Evolutionary conservation across 2,329 filamentous ascomycete genomes (phyloP).

Genomic region (Trichoderma polysporum): DNA sequence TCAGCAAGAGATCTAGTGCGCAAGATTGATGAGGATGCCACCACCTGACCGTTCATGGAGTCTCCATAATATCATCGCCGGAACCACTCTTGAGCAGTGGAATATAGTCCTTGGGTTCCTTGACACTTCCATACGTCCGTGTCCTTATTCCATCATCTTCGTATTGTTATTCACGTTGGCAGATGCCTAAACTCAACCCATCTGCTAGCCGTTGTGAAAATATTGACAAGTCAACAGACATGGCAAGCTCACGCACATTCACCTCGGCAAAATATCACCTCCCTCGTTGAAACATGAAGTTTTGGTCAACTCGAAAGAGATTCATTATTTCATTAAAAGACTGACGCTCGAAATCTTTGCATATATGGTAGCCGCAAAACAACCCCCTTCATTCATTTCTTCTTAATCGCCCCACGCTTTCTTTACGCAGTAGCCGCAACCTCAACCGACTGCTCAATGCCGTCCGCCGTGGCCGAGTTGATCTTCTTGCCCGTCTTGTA

Average conservation of each 20-base stretch:
- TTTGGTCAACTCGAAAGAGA: neutral
- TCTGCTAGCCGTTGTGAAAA: neutral
- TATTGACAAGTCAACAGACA: neutral
- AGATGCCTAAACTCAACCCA: neutral
- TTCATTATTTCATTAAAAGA: slow-evolving; percentile 10
- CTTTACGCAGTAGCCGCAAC: slow-evolving; percentile 37
- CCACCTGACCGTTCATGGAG: neutral
- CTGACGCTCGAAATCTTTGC: neutral
- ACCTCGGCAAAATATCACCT: neutral
- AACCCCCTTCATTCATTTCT: neutral
- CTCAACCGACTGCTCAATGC: slow-evolving; percentile 54
- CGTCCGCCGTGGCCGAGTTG: slow-evolving; percentile 72
- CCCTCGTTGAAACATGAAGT: neutral
- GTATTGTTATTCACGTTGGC: neutral
- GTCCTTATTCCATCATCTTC: neutral
- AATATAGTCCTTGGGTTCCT: neutral
- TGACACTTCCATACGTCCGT: neutral
- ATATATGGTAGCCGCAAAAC: neutral
- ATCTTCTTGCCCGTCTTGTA: slow-evolving; percentile 95
- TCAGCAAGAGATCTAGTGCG: neutral
- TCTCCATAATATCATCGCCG: neutral
- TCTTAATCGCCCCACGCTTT: neutral
- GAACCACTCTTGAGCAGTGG: neutral
- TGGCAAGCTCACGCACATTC: too few species aligned
- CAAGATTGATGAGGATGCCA: neutral